Conservation (phyloP, 345 rosid species). For the Euphorbia pulcherrima region DNA sequence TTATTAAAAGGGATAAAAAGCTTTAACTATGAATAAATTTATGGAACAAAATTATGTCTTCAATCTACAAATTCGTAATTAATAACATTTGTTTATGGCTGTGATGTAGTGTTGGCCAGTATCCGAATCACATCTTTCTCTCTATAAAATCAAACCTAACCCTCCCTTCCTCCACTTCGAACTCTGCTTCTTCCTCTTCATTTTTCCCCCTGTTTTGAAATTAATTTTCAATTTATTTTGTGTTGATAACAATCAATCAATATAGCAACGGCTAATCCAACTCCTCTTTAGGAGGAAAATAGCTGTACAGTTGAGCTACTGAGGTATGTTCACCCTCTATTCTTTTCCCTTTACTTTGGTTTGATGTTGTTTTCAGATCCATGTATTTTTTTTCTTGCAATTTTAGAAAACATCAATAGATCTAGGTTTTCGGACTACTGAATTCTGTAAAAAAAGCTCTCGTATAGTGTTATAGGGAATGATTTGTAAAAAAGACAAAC, state of each 20-base stretch:
- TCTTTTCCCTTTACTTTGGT: background rate
- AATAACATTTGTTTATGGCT: background rate
- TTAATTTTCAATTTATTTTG: background rate
- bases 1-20: too few species aligned
- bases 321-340: constrained; percentile 16
- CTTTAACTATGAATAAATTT: too few species aligned
- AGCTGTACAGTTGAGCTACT: constrained; percentile 27
- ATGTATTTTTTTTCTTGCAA: background rate
- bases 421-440: background rate
- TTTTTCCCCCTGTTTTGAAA: too few species aligned
- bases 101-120: constrained; percentile 8
- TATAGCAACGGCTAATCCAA: background rate
- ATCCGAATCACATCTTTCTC: background rate
- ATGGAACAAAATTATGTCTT: too few species aligned
- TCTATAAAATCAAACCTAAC: constrained; percentile 31
- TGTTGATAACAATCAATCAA: background rate
- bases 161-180: background rate
- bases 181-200: background rate
- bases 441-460: background rate
- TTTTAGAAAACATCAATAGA: background rate
- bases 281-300: background rate
- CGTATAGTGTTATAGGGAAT: background rate
- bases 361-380: background rate
- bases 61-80: too few species aligned
- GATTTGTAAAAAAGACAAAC: background rate